Evolutionary conservation across 495 filamentous ascomycete genomes (phyloP).

Genomic region (Trichoderma gamsii): DNA sequence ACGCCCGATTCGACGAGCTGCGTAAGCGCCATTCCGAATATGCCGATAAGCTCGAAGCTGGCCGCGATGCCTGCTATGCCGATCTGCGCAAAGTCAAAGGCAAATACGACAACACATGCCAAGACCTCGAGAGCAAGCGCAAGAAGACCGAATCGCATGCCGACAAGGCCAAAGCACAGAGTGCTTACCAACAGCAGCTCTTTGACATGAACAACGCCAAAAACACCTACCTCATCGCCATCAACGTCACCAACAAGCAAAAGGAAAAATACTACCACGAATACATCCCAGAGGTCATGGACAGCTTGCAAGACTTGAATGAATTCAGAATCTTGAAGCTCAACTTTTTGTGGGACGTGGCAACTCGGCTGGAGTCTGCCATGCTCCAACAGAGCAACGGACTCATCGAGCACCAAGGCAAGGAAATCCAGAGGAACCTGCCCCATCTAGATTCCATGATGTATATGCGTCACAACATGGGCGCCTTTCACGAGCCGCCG

Average conservation of each 20-base stretch:
- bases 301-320: slow-evolving; percentile 84
- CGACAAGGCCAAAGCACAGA: slow-evolving; percentile 84
- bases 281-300: slow-evolving; percentile 88
- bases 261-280: slow-evolving; percentile 96
- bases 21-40: slow-evolving; percentile 88
- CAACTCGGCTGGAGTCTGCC: slow-evolving; percentile 67
- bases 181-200: slow-evolving; percentile 81
- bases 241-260: slow-evolving; percentile 93
- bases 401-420: slow-evolving; percentile 61
- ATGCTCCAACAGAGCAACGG: slow-evolving; percentile 65
- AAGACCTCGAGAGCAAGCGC: slow-evolving; percentile 88
- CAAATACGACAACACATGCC: slow-evolving; percentile 85
- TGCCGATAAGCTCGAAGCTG: slow-evolving; percentile 78
- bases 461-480: slow-evolving; percentile 89
- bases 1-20: slow-evolving; percentile 77
- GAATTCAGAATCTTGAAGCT: slow-evolving; percentile 78
- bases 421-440: slow-evolving; percentile 82
- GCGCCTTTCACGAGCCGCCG: slow-evolving; percentile 69
- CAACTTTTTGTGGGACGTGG: slow-evolving; percentile 78
- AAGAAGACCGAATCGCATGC: slow-evolving; percentile 90
- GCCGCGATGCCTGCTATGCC: slow-evolving; percentile 73
- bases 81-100: slow-evolving; percentile 87
- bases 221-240: slow-evolving; percentile 92
- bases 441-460: slow-evolving; percentile 91
- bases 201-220: slow-evolving; percentile 95